A percentile compares a stretch with the other conserved stretches of the same genome.
phyloP scores from a whole-genome alignment of 139 green algal genomes.

The Axilococcus clingmanii region DNA sequence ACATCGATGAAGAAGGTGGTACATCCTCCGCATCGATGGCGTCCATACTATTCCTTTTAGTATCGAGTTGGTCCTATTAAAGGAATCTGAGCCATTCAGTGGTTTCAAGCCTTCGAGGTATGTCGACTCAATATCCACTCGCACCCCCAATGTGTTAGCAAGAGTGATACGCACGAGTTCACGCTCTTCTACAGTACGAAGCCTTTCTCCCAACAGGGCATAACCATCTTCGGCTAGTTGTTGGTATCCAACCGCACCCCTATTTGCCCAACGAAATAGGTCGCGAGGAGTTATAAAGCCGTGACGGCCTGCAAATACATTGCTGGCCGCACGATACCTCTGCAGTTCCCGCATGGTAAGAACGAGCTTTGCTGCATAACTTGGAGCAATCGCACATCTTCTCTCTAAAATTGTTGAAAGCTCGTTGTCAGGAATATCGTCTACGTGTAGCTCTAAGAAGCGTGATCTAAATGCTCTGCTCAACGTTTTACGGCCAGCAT shows the following conservation, averaged over 20 bases:
- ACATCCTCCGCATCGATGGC: slow-evolving; percentile 8
- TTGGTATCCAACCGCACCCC: slow-evolving; percentile 72
- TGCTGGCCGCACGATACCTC: slow-evolving; percentile 46
- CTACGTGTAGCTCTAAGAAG: slow-evolving; percentile 98
- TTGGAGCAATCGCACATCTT: slow-evolving; percentile 57
- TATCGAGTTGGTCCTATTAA: no score
- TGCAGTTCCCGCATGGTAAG: slow-evolving; percentile 87
- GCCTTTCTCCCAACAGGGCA: slow-evolving; percentile 82
- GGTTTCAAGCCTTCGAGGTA: no score
- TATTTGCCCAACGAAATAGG: slow-evolving; percentile 87
- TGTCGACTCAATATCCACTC: slow-evolving; percentile 27
- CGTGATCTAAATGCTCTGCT: slow-evolving; percentile 75
- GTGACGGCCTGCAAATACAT: slow-evolving; percentile 86
- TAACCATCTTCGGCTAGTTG: slow-evolving; percentile 83
- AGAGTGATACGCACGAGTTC: slow-evolving; percentile 63
- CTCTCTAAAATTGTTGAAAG: slow-evolving; percentile 80
- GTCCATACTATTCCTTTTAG: slow-evolving; percentile 1
- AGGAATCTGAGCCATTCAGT: no score
- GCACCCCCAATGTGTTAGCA: slow-evolving; percentile 41
- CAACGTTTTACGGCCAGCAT: slow-evolving; percentile 78
- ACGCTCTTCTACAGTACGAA: slow-evolving; percentile 63
- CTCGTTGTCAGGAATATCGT: slow-evolving; percentile 91
- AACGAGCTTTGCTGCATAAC: slow-evolving; percentile 83
- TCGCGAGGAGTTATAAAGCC: slow-evolving; percentile 95
- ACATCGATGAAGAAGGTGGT: slow-evolving; percentile 37